These are phyloP conservation scores for Blastobotrys raffinosifermentans DNA, from an alignment of 1,139 yeast species.

Conservation along the genomic window DNA sequence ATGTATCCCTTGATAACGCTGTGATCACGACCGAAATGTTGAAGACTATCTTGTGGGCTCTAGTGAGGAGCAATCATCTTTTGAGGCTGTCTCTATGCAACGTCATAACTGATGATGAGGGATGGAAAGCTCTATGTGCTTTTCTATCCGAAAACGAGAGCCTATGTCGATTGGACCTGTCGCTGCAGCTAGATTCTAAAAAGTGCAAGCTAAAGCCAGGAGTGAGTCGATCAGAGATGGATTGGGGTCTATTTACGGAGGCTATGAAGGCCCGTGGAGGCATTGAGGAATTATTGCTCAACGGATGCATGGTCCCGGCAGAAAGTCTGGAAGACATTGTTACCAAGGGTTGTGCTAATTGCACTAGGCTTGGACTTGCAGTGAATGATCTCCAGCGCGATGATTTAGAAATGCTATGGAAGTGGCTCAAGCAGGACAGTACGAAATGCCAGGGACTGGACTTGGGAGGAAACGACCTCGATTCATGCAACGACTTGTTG, in stretches of 20 bases:
- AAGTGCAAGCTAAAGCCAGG: constrained; percentile 20
- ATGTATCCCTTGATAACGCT: constrained; percentile 78
- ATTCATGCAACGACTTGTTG: constrained; percentile 40
- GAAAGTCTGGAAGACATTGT: constrained; percentile 44
- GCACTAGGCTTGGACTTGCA: constrained; percentile 74
- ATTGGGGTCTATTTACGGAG: constrained; percentile 67
- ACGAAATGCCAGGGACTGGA: constrained; percentile 74
- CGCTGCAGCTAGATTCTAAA: constrained; percentile 20
- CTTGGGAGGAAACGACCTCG: constrained; percentile 73
- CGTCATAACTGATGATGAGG: constrained; percentile 61
- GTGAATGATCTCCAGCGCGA: constrained; percentile 54
- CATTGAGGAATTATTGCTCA: constrained; percentile 73
- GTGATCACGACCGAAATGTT: constrained; percentile 77
- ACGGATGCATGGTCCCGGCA: constrained; percentile 65
- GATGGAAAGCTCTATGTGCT: constrained; percentile 73
- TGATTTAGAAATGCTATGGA: constrained; percentile 51
- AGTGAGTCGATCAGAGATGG: constrained; percentile 54
- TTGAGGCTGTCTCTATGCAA: constrained; percentile 74
- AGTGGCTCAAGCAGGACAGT: constrained; percentile 53
- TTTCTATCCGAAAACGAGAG: constrained; percentile 55
- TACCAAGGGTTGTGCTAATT: constrained; percentile 46
- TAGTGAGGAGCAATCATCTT: constrained; percentile 50
- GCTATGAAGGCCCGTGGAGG: constrained; percentile 60
- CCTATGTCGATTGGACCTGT: constrained; percentile 61
- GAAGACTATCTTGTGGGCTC: constrained; percentile 56